Conservation (phyloP, 2,329 filamentous ascomycete species). For the Penicillium sclerotigenum region DNA sequence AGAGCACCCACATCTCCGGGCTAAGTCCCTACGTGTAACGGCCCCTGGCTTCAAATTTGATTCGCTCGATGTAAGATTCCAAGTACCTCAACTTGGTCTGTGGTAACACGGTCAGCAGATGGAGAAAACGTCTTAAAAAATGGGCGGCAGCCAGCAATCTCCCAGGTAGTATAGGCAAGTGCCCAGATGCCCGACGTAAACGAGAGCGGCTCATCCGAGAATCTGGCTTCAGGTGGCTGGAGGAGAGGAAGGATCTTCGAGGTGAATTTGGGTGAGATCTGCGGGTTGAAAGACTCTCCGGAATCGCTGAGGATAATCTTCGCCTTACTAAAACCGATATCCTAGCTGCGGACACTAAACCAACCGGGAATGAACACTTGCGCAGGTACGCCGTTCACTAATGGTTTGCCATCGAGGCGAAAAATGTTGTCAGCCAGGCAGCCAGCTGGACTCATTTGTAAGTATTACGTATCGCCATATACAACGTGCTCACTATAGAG, state of each 20-base stretch:
- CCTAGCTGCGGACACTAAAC: conserved; percentile 17
- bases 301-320: conserved; percentile 27
- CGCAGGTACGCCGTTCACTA: conserved; percentile 18
- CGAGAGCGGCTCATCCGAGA: conserved; percentile 34
- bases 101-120: conserved; percentile 24
- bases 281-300: conserved; percentile 28
- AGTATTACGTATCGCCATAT: too few species aligned
- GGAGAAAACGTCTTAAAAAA: conserved; percentile 27
- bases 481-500: too few species aligned
- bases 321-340: conserved; percentile 20
- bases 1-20: conserved; percentile 16
- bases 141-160: conserved; percentile 31
- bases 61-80: conserved; percentile 27
- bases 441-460: too few species aligned
- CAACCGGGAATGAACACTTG: conserved; percentile 13
- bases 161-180: conserved; percentile 39
- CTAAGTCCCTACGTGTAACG: conserved; percentile 11
- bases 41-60: neutral
- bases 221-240: conserved; percentile 35
- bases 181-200: conserved; percentile 41
- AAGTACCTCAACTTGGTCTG: conserved; percentile 29
- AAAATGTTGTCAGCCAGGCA: too few species aligned
- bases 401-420: conserved; percentile 20
- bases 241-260: conserved; percentile 28
- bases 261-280: conserved; percentile 1